Evolutionary conservation across 345 rosid species (phyloP), one percentile per base, ranked within the genome.

Genomic region (Moricandia arvensis): DNA sequence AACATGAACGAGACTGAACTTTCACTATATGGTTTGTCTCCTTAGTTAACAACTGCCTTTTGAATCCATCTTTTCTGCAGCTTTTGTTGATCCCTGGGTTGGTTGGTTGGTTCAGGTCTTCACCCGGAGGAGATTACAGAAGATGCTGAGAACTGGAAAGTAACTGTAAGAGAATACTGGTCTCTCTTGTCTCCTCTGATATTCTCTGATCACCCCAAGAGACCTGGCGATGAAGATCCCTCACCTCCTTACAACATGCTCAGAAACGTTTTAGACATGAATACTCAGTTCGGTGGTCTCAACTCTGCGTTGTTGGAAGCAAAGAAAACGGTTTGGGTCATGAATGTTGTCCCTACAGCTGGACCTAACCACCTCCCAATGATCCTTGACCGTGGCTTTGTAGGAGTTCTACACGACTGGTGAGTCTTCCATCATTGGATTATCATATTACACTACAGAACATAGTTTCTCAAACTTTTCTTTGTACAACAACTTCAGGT

Each of bases 161-260:
- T 63, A 53, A 85, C 90, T 53, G 84, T 89, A 49, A 69, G 72
- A 57, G 87, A 96, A 80, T 93, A 86, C 79, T 96, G 99, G 99
- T 93, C 99, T 8, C 95, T 96, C 77, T 82, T 96, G 63, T 96
- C 99, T 4, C 98, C 99, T 5, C 59, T 96, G 62, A 91, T 96
- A 84, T 96, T 96, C 91, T 96, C 99, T 0, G 99, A 96, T 87
- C 99, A 96, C 82, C 98, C 99, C 8, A 96, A 96, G 83, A 91
- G 99, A 83, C 99, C 99, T 6, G 99, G 99, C 12, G 97, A 93
- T 43, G 99, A 96, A 83, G 98, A 96, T 83, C 99, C 99, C 34
- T 85, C 90, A 4, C 98, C 99, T 12, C 99, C 99, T 43, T 93
- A 85, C 77, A 96, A 96, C 86, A 96, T 96, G 97, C 84, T 93